Conservation (phyloP, 352 stramenopile genomes). For the Phytophthora sp. region DNA sequence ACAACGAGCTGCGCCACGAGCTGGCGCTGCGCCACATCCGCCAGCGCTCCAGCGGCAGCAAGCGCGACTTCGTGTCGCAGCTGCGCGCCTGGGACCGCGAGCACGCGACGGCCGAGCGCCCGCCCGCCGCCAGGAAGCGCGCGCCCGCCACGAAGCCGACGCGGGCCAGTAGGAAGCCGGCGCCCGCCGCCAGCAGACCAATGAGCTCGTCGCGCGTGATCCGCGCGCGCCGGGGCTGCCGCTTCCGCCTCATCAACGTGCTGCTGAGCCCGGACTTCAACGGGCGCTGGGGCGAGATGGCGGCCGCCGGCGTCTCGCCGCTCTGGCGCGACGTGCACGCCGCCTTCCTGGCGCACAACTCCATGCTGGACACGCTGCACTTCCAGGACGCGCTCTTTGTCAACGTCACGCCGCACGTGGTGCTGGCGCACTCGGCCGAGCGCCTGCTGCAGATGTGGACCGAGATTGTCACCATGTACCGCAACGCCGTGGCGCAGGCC, state of each 20-base stretch:
- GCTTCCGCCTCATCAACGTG: slow-evolving; percentile 76
- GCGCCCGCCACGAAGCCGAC: background rate
- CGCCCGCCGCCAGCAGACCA: background rate
- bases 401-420: slow-evolving; percentile 51
- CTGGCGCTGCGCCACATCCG: slow-evolving; percentile 33
- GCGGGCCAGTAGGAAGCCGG: background rate
- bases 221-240: slow-evolving; percentile 57
- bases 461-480: slow-evolving; percentile 64
- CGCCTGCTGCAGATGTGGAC: slow-evolving; percentile 70
- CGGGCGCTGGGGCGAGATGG: slow-evolving; percentile 58
- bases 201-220: slow-evolving; percentile 6
- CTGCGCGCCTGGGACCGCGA: slow-evolving; percentile 46
- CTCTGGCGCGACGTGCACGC: slow-evolving; percentile 72
- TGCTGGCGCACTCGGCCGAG: slow-evolving; percentile 49
- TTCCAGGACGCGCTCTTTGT: slow-evolving; percentile 72
- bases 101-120: background rate
- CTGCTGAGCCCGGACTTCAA: slow-evolving; percentile 66
- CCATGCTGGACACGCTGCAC: slow-evolving; percentile 56
- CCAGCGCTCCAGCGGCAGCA: slow-evolving; percentile 3
- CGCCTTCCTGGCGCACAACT: slow-evolving; percentile 53
- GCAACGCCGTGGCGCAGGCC: slow-evolving; percentile 38
- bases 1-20: slow-evolving; percentile 44
- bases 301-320: slow-evolving; percentile 19
- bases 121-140: background rate
- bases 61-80: slow-evolving; percentile 29